Evolutionary conservation across 1,139 yeast genomes (phyloP), one percentile per base, ranked within the genome.

Genomic region (Candida frijolesensis): DNA sequence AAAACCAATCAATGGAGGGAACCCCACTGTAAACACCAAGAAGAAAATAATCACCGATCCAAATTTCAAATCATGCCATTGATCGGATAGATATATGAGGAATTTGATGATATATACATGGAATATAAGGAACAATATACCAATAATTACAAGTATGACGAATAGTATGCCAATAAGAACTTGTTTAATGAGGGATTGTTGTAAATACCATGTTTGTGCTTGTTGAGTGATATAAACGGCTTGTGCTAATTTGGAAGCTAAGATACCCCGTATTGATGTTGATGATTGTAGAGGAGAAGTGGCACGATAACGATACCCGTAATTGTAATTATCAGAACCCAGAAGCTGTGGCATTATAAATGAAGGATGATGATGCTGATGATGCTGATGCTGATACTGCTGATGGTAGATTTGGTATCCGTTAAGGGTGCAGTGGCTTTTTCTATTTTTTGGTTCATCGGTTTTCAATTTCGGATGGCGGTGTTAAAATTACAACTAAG

Each of bases 1-100:
- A 67, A 86, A 92, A 1, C 99, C 99, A 45, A 91, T 68, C 57
- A 92, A 58, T 1, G 98, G 99, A 2, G 99, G 99, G 73, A 94
- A 91, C 0, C 79, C 78, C 34, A 76, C 79, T 9, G 71, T 55
- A 56, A 76, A 76, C 10, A 76, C 62, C 54, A 75, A 62, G 5
- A 68, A 27, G 54, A 85, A 80, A 54, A 92, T 68, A 0, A 88
- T 62, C 2, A 80, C 56, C 35, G 79, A 73, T 0, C 95, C 94
- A 51, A 67, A 70, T 54, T 66, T 61, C 61, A 77, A 62, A n/a
- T 68, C 62, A 38, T 65, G 63, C 79, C 82, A 78, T 44, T 64
- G 55, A 25, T 80, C 79, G 3, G 87, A 72, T 8, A 84, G 62
- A 2, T 59, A 57, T 3, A 81, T 78, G 50, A 84, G 62, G 41